A percentile compares a stretch with the other conserved stretches of the same genome.
These are phyloP conservation scores for Acanthamoeba divionensis DNA, from an alignment of 208 protist species.

Conservation along the genomic window DNA sequence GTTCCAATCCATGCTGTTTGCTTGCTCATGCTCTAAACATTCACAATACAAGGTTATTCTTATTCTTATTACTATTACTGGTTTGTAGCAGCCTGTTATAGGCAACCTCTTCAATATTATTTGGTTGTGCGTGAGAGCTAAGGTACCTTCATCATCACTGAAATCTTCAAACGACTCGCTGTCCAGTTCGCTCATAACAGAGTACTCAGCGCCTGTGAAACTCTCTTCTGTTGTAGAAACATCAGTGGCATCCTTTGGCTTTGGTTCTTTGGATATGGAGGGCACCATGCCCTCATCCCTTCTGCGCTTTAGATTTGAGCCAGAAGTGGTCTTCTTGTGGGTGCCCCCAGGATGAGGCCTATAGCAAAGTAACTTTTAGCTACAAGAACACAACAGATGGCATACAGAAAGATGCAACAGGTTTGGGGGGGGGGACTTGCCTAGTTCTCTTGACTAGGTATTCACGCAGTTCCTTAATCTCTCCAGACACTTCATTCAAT, in stretches of 20 bases:
- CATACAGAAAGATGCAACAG: too few relatives aligned
- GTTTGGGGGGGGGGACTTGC: too few relatives aligned
- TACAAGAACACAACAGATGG: too few relatives aligned
- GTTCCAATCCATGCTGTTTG: constrained; percentile 42
- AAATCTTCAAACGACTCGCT: constrained; percentile 54
- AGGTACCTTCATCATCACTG: constrained; percentile 45
- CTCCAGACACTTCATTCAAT: background rate
- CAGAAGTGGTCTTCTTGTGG: background rate
- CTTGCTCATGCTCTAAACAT: constrained; percentile 40
- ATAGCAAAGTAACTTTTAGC: too few relatives aligned
- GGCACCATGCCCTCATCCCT: background rate
- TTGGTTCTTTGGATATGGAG: background rate
- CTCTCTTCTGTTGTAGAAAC: constrained; percentile 52
- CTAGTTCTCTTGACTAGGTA: constrained; percentile 28
- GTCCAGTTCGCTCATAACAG: constrained; percentile 53
- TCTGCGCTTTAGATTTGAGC: background rate
- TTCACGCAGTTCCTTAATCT: constrained; percentile 32
- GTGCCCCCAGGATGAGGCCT: too few relatives aligned
- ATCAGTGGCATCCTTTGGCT: constrained; percentile 28
- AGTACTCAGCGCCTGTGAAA: constrained; percentile 52
- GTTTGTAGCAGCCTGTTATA: too few relatives aligned
- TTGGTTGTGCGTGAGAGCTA: too few relatives aligned
- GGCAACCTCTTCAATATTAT: too few relatives aligned
- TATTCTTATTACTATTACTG: too few relatives aligned
- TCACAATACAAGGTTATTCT: background rate